Evolutionary conservation across 2,329 filamentous ascomycete species (phyloP), one percentile per base, ranked within the genome.

Genomic region (Beauveria caledonica): DNA sequence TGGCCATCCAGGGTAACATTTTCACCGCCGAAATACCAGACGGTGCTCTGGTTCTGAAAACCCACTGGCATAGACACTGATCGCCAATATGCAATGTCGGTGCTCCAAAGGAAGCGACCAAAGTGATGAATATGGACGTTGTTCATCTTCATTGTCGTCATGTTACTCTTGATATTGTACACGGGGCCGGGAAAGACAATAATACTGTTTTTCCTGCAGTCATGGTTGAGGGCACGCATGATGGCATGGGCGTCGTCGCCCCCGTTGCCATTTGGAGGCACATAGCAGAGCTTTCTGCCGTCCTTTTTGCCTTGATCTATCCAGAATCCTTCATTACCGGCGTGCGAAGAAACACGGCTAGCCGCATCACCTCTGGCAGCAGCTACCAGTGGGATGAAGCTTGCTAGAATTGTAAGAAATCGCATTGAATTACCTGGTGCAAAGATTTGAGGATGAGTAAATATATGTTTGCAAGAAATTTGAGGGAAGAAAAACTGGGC

Each of bases 21-120:
- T 13, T 78, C 70, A 5, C 83, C 83, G 17, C 82, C 81, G 63
- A 84, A 76, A 57, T 78, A 70, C 78, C 79, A 83, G 1, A 79
- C 80, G 0, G 78, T 79, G 15, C 76, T 78, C 62, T 82, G 80
- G 63, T 84, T 82, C 67, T 84, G 80, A 65, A 80, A 83, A 5
- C 76, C 78, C 8, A 83, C 72, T 0, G 77, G 73, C 62, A 83
- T 73, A 6, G 78, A 80, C 42, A 80, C 72, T 10, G 72, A 72
- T 1, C 80, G 73, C 80, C 80, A 84, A 68, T 83, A 83, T 7
- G 71, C 63, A 9, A 82, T 76, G 62, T 81, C 72, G 1, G 71
- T 71, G 55, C 72, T 74, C 74, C 78, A 80, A 21, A 73, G 68
- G 27, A 76, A 63, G 48, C 66, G 66, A 7, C 73, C 73, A 45